Evolutionary conservation across 2,329 filamentous ascomycete genomes (phyloP).

Genomic region (Aquanectria penicillioides): DNA sequence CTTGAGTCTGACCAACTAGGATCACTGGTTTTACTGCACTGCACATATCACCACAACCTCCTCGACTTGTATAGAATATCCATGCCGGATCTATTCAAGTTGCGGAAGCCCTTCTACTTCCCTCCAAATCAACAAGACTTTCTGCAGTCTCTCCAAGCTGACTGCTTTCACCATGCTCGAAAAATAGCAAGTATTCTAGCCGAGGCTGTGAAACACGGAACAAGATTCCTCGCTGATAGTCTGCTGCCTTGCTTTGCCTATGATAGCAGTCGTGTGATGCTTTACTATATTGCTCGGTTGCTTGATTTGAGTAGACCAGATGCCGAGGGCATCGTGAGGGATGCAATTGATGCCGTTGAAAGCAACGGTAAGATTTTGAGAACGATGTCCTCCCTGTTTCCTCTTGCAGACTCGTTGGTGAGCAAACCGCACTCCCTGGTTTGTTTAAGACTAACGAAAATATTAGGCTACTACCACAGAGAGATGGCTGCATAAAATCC

Average conservation of each 20-base stretch:
- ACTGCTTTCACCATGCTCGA: conserved; percentile 51
- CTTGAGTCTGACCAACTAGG: conserved; percentile 58
- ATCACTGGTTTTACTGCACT: conserved; percentile 56
- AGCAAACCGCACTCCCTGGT: conserved; percentile 14
- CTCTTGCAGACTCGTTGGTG: conserved; percentile 52
- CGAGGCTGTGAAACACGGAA: conserved; percentile 53
- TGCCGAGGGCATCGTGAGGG: conserved; percentile 48
- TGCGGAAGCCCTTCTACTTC: conserved; percentile 53
- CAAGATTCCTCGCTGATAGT: conserved; percentile 54
- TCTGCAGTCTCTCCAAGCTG: conserved; percentile 48
- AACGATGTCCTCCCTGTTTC: conserved; percentile 51
- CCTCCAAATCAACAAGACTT: conserved; percentile 51
- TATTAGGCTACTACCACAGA: conserved; percentile 50
- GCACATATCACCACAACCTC: conserved; percentile 58
- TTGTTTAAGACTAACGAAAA: not conserved
- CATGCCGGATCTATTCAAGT: conserved; percentile 56
- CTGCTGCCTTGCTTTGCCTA: conserved; percentile 58
- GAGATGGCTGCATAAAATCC: conserved; percentile 52
- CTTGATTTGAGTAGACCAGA: conserved; percentile 49
- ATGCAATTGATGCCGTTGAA: conserved; percentile 52
- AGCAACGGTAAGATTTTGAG: conserved; percentile 50
- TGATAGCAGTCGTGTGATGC: conserved; percentile 58
- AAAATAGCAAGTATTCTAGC: conserved; percentile 51
- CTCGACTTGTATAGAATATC: conserved; percentile 58
- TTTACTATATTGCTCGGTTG: conserved; percentile 58